Percentiles rank a stretch among this genome's conserved stretches.
These are phyloP conservation scores for Exidia glandulosa DNA, from an alignment of 768 basidiomycete genomes.

Conservation along the genomic window DNA sequence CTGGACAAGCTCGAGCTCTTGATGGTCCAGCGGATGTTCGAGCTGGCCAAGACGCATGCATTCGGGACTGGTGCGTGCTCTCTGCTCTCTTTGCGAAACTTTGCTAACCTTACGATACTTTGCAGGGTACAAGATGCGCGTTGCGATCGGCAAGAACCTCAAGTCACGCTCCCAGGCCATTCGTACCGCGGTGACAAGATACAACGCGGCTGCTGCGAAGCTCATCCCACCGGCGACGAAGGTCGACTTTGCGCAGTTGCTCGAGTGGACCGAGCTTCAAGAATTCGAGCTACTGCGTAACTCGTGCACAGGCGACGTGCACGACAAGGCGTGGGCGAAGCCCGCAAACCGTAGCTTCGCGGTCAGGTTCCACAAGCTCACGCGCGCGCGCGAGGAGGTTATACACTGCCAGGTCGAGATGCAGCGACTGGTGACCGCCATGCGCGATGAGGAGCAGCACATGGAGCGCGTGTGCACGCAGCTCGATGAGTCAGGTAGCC, in stretches of 20 bases:
- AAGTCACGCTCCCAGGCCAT: constrained; percentile 17
- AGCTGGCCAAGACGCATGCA: not conserved
- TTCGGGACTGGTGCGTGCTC: not conserved
- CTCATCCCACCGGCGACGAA: constrained; percentile 14
- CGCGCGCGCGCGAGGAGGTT: constrained; percentile 22
- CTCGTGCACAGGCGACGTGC: constrained; percentile 13
- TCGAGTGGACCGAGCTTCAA: constrained; percentile 17
- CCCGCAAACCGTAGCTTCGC: constrained; percentile 26
- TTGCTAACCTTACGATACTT: constrained; percentile 4
- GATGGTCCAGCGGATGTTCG: not conserved
- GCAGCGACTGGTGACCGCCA: constrained; percentile 15
- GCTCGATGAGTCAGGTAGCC: not conserved
- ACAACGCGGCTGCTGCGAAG: constrained; percentile 18
- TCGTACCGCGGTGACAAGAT: constrained; percentile 15
- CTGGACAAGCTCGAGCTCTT: not conserved
- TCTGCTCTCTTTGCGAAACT: not conserved
- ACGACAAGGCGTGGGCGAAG: constrained; percentile 15
- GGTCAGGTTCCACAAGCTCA: constrained; percentile 18
- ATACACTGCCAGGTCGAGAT: constrained; percentile 21
- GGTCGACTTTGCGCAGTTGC: constrained; percentile 16
- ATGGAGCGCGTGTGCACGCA: not conserved
- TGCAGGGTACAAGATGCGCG: constrained; percentile 20
- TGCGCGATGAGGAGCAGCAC: constrained; percentile 14
- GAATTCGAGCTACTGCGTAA: constrained; percentile 21
- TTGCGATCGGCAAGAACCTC: constrained; percentile 20